Base-by-base conservation (phyloP, 306 rosid genomes). In the Herpetospermum pedunculosum region DNA sequence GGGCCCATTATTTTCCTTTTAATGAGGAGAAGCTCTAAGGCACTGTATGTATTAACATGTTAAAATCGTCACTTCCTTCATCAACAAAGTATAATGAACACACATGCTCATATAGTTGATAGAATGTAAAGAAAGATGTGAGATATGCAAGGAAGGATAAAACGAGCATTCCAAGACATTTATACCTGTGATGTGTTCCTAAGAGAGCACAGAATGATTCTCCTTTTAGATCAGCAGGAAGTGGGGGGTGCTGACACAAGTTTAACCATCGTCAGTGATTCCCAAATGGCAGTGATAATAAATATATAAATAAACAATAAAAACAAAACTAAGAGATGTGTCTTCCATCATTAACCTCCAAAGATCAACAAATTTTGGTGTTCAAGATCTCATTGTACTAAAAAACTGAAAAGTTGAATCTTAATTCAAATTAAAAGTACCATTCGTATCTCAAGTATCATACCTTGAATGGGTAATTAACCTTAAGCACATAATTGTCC, bases 1-100 rank as follows among this genome's bases (percentile, higher is more conserved):
- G 99, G 99, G 54, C 99, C 99, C 84, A 84, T 88, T 72, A 89
- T 94, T 83, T 89, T 88, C 77, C 99, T 84, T 83, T 94, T 91
- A 78, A 94, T 70, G 81, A 94, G 90, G 72, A 91, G 85, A 79
- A 80, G 95, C 85, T 94, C 99, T 79, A 91, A 82, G 2, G 96
- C 97, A 52, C 99, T 94, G 98, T 82, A 91, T 40, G 60, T 35
- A 52, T n/a, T 26, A 30, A 47, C 60, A 63, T 35, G n/a, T 32
- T 43, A 44, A 48, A 28, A 30, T 60, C 16, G 21, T 53, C 44
- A 28, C 3, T 32, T 16, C 5, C 25, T 60, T 29, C 46, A 68
- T 68, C 54, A 65, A 13, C 14, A 41, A 65, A 26, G n/a, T 65
- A 65, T 65, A 30, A 4, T 19, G 34, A 21, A 30, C 10, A 28